Conservation (phyloP, 177 flowering plant genomes). For the Vitis hybrid region DNA sequence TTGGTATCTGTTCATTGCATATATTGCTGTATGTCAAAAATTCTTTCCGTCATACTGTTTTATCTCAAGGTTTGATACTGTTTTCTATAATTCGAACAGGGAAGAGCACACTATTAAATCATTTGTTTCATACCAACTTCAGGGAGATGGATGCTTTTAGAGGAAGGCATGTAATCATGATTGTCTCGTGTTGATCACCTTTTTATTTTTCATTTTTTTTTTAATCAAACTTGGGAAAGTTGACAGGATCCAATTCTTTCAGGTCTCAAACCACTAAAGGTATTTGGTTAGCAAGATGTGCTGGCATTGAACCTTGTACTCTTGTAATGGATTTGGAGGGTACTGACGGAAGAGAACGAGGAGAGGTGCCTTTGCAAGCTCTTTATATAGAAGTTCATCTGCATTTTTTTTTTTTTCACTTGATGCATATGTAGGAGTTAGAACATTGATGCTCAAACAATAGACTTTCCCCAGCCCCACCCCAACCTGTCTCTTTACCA, state of each 20-base stretch:
- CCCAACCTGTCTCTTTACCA: too few species aligned
- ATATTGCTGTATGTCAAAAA: background rate
- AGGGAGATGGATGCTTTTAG: slow-evolving; percentile 94
- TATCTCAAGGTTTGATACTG: background rate
- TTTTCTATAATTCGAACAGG: slow-evolving; percentile 44
- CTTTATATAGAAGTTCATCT: too few species aligned
- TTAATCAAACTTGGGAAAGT: background rate
- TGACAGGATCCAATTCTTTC: slow-evolving; percentile 9
- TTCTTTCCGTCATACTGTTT: background rate
- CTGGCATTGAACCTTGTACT: slow-evolving; percentile 84
- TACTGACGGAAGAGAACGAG: slow-evolving; percentile 98
- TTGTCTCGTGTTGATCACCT: background rate
- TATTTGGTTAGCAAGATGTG: slow-evolving; percentile 88
- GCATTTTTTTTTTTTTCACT: too few species aligned
- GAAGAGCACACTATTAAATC: slow-evolving; percentile 89
- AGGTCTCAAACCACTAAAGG: slow-evolving; percentile 99
- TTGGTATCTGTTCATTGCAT: background rate
- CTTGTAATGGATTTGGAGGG: slow-evolving; percentile 99
- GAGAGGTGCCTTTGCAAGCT: slow-evolving; percentile 63
- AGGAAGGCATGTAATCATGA: slow-evolving; percentile 62
- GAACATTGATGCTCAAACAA: too few species aligned
- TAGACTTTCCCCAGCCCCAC: too few species aligned
- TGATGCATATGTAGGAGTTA: too few species aligned
- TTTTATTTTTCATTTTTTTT: background rate
- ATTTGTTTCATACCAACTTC: slow-evolving; percentile 84